Conservation (phyloP, 768 basidiomycete genomes). For the Lentinula boryana region DNA sequence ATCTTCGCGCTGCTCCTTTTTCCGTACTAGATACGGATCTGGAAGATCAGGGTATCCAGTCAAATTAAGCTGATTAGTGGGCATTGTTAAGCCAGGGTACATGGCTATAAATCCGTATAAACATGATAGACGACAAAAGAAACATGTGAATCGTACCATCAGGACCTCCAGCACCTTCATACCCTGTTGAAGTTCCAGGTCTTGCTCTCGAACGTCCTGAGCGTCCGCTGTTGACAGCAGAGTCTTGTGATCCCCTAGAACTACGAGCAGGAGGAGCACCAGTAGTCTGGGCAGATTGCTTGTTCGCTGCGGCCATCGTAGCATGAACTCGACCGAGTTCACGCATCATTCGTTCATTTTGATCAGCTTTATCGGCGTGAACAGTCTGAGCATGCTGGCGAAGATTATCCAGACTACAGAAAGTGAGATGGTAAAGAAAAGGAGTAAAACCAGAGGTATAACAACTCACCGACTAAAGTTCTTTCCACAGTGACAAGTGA, state of each 20-base stretch:
- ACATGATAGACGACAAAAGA: background rate
- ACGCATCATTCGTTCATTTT: slow-evolving; percentile 90
- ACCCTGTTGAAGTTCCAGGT: slow-evolving; percentile 70
- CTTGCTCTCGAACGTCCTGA: slow-evolving; percentile 32
- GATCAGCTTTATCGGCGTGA: slow-evolving; percentile 87
- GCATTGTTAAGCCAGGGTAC: background rate
- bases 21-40: slow-evolving; percentile 1
- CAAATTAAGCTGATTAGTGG: background rate
- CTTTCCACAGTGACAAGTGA: slow-evolving; percentile 92
- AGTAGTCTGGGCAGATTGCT: slow-evolving; percentile 18
- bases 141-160: slow-evolving; percentile 1
- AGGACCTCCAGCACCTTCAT: slow-evolving; percentile 39
- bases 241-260: slow-evolving; percentile 3
- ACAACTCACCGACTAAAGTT: slow-evolving; percentile 28
- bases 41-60: background rate
- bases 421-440: slow-evolving; percentile 20
- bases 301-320: slow-evolving; percentile 61
- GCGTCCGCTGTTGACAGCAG: slow-evolving; percentile 8
- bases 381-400: slow-evolving; percentile 97
- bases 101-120: background rate
- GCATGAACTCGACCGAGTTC: slow-evolving; percentile 82
- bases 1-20: background rate
- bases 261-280: slow-evolving; percentile 4
- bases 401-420: slow-evolving; percentile 96
- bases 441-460: background rate